Base-by-base conservation (phyloP, 345 rosid genomes). In the Eucalyptus viminalis region DNA sequence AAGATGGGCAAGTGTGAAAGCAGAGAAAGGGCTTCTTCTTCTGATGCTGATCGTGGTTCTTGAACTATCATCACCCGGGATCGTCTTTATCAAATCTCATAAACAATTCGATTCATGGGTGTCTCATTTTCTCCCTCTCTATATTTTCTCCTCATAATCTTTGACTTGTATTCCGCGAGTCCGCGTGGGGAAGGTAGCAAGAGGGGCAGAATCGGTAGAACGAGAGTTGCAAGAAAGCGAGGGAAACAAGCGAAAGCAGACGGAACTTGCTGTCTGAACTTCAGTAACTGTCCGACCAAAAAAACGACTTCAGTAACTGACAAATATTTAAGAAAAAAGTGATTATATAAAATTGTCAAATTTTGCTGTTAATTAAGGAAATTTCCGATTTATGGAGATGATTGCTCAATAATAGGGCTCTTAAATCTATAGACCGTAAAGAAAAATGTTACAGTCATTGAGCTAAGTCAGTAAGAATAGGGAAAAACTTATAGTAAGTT, bases 271-370 rank as follows among this genome's bases (percentile, higher is more conserved):
- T 53, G 58, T 53, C 25, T 53, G 58, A 4, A 53, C 58, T 53
- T 53, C 25, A 1, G 58, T 8, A 53, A 53, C 58, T 1, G 58
- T 53, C 58, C 58, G 25, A 53, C 58, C 25, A 2, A 21, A 53
- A 53, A 19, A 53, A 53, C 58, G 11, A 53, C 58, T 8, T 53
- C 11, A 67, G 40, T 31, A 67, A 67, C 11, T 65, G 29, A n/a
- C 37, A 0, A n/a, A n/a, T 16, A n/a, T 65, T n/a, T 65, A n/a
- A n/a, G 11, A 15, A 4, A 65, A 65, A 65, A n/a, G 16, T 4
- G 17, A 14, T 16, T 65, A 65, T 7, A 65, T 53, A 21, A 65
- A 65, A 14, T 65, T 62, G 69, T 62, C 34, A 2, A 62, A 8
- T 62, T 62, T 62, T 62, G 0, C 34, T 14, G 34, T 14, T 65